Base-by-base conservation (phyloP, 176 grass and related monocot species). In the Themeda triandra region DNA sequence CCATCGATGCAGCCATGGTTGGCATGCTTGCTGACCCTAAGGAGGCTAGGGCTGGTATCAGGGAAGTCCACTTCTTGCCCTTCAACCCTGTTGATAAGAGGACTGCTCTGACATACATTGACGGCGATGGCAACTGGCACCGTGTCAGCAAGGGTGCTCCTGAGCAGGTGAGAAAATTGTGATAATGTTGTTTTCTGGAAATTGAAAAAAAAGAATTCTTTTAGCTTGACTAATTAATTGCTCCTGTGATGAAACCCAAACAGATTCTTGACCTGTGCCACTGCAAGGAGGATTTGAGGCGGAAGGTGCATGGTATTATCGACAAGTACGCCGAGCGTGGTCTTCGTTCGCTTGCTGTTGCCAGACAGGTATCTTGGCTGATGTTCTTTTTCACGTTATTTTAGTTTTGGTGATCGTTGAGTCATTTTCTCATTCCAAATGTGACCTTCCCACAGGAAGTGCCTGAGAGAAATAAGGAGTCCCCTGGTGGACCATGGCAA, bases 21-120 rank as follows among this genome's bases (percentile, higher is more conserved):
- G 95, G 95, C 45, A 98, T 98, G 92, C 95, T 98, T 90, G 92
- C 95, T 63, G 95, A 98, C 63, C 95, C 95, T 64, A 98, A 98
- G 86, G 95, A 98, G 91, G 95, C 95, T 42, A 93, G 95, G 83
- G 92, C 97, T 75, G 93, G 93, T 62, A 94, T 99, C 63, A 94
- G 90, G 86, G 97, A 99, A 66, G 78, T 99, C 23, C 97, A 99
- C 84, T 99, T 99, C 88, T 84, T 99, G 56, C 97, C 97, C 71
- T 99, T 99, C 90, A 99, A 99, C 90, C 97, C 97, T 1, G 94
- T 96, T 18, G 97, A 99, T 84, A 99, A 99, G 88, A 94, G 97
- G 87, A 99, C 97, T 18, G 97, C 97, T 77, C 82, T 99, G 63
- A 99, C 97, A 4, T 99, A 99, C 84, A 83, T 99, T 1, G 97